Evolutionary conservation across 345 rosid genomes (phyloP).

Genomic region (Eucalyptus albens): DNA sequence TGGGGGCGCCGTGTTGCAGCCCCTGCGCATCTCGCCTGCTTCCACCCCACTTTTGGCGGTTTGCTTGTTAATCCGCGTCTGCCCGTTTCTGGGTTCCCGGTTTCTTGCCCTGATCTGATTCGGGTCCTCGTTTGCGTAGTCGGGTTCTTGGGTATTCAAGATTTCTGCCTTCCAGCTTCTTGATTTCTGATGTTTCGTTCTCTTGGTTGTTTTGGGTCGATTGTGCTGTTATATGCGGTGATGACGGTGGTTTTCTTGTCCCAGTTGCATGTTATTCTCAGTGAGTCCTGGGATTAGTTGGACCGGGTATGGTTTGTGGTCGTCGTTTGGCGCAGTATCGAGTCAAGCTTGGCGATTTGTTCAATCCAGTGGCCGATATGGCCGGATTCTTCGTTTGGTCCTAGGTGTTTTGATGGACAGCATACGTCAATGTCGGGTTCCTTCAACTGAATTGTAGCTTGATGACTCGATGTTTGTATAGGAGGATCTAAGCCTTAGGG

Average conservation of each 20-base stretch:
- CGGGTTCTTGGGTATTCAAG: conserved; percentile 6
- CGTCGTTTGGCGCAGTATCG: neutral
- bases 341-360: neutral
- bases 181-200: neutral
- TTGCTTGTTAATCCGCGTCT: neutral
- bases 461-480: neutral
- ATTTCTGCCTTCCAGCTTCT: neutral
- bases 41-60: neutral
- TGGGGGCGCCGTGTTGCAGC: neutral
- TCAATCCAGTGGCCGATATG: neutral
- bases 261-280: neutral
- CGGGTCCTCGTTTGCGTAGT: neutral
- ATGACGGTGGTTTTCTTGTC: neutral
- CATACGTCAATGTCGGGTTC: neutral
- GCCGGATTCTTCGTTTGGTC: neutral
- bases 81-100: neutral
- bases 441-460: neutral
- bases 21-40: neutral
- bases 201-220: neutral
- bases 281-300: neutral
- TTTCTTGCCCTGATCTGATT: conserved; percentile 11
- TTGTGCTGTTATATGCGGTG: neutral
- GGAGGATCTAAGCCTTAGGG: neutral
- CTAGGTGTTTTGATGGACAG: neutral
- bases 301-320: neutral